These are phyloP conservation scores for Arabidopsis lyrata DNA, from an alignment of 441 rosid species.

Conservation along the genomic window DNA sequence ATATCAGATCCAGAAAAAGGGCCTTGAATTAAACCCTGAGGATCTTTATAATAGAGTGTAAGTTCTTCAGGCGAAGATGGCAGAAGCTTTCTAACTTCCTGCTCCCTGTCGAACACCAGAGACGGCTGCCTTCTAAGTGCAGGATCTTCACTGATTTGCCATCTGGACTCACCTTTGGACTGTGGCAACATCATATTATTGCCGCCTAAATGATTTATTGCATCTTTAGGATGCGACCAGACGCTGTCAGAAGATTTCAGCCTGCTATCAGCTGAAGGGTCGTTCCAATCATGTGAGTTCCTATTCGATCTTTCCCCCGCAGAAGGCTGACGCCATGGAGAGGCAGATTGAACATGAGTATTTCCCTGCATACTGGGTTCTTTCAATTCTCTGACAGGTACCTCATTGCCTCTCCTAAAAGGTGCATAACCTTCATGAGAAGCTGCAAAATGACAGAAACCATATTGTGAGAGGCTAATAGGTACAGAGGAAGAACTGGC, in stretches of 20 bases:
- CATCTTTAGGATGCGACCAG: slow-evolving; percentile 64
- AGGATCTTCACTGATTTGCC: slow-evolving; percentile 69
- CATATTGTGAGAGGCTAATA: slow-evolving; percentile 20
- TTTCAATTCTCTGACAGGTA: slow-evolving; percentile 43
- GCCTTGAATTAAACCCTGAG: slow-evolving; percentile 97
- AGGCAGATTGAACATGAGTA: slow-evolving; percentile 50
- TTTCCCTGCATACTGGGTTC: slow-evolving; percentile 58
- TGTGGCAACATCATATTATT: slow-evolving; percentile 53
- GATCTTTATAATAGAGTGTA: slow-evolving; percentile 84
- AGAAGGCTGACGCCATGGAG: slow-evolving; percentile 67
- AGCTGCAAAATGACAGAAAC: slow-evolving; percentile 56
- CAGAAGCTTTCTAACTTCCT: slow-evolving; percentile 65
- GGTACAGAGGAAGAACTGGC: background rate
- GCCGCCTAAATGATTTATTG: slow-evolving; percentile 54
- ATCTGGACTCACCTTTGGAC: slow-evolving; percentile 67
- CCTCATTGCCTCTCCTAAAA: slow-evolving; percentile 59
- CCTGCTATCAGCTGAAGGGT: slow-evolving; percentile 56
- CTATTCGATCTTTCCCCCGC: slow-evolving; percentile 56
- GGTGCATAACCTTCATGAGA: slow-evolving; percentile 56
- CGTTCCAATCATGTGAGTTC: slow-evolving; percentile 59
- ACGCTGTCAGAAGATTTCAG: slow-evolving; percentile 55
- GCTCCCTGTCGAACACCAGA: slow-evolving; percentile 67
- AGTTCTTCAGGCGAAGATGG: slow-evolving; percentile 81
- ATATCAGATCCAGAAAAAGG: slow-evolving; percentile 93
- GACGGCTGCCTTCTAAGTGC: slow-evolving; percentile 71